phyloP scores from a whole-genome alignment of 345 rosid genomes.

The Populus davidiana region DNA sequence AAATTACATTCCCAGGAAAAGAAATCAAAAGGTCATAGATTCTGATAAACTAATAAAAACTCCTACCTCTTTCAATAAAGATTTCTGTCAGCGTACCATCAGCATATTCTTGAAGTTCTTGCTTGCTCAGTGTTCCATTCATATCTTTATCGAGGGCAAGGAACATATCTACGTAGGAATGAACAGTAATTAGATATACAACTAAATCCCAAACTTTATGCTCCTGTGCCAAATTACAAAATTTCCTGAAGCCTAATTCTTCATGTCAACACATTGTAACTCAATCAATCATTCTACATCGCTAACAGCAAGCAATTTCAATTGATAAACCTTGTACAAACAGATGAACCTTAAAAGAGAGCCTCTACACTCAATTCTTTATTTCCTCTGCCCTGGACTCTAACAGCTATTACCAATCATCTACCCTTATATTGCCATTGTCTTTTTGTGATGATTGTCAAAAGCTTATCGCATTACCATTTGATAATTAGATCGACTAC shows the following conservation, averaged over 20 bases:
- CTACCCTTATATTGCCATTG: neutral
- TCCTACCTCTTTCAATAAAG: conserved; percentile 86
- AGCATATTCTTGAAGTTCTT: conserved; percentile 91
- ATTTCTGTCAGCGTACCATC: conserved; percentile 95
- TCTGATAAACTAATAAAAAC: neutral
- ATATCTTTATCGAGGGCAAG: conserved; percentile 93
- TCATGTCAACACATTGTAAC: neutral
- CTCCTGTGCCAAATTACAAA: neutral
- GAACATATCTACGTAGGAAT: conserved; percentile 69
- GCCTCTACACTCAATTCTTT: neutral
- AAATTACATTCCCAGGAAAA: neutral
- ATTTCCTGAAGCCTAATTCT: neutral
- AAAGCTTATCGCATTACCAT: neutral
- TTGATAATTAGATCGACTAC: neutral
- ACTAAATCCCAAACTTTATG: neutral
- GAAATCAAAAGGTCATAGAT: neutral
- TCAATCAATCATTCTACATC: neutral
- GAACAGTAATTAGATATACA: neutral
- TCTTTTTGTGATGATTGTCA: neutral
- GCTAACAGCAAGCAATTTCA: neutral
- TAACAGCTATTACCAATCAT: neutral
- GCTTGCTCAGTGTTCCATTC: conserved; percentile 92
- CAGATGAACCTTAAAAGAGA: neutral
- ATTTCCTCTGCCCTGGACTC: neutral
- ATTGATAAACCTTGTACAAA: neutral